Evolutionary conservation across 352 stramenopile genomes (phyloP), one percentile per base, ranked within the genome.

Genomic region (Pythium volutum): DNA sequence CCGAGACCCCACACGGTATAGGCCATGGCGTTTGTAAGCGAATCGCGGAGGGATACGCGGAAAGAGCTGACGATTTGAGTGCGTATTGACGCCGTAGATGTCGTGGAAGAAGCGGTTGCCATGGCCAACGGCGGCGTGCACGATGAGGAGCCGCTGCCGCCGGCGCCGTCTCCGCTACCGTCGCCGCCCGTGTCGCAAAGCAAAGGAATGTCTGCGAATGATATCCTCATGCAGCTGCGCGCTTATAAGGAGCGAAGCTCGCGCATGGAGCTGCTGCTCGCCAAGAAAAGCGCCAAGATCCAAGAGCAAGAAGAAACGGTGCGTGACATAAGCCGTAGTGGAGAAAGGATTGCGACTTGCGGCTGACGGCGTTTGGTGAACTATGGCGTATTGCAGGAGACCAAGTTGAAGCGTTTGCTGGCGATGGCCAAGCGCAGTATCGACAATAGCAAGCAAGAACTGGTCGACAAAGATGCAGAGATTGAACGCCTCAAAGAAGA

Each of bases 401-500:
- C 67, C 26, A 95, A 93, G 55, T 48, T 95, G 42, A 95, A 93
- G 74, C 77, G 86, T 5, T 56, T 95, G 55, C 65, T 95, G 33
- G 81, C 83, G 12, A 85, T 93, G 79, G 86, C 86, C n/a, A 95
- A 95, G 64, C 80, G 86, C 41, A 95, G 86, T 60, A 92, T 95
- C 56, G 86, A 95, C 59, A 95, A 93, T 66, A 95, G 84, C 64
- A 92, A 93, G 55, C 79, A 89, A 57, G 83, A 93, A 31, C 56
- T 93, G 27, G 53, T 67, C 1, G 81, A 91, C 34, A 92, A 91
- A 43, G 82, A 90, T 27, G 62, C 66, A 3, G 62, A 56, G 26
- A 81, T 91, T 15, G 62, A 81, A 27, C 68, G 73, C 14, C 67
- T 89, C 12, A 76, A 73, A 2, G 65, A 73, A 47, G 72, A 91